These are phyloP conservation scores for Fusarium aywerte DNA, from an alignment of 2,329 filamentous ascomycete genomes.

Conservation along the genomic window DNA sequence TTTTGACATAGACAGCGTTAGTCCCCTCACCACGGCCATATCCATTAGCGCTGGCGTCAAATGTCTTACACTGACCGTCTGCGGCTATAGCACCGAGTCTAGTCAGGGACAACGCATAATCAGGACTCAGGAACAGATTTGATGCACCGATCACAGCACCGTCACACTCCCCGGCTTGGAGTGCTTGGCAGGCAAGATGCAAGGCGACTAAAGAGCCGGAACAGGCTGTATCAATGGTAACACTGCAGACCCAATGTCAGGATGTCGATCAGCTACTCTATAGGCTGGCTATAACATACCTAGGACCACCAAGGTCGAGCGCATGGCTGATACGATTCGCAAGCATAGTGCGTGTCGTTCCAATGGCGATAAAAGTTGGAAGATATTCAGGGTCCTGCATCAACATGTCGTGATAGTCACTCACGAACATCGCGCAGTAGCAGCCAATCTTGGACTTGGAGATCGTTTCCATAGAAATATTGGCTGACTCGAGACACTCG, in stretches of 20 bases:
- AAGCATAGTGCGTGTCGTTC: slow-evolving; percentile 44
- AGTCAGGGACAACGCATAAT: slow-evolving; percentile 43
- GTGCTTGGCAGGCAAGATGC: slow-evolving; percentile 53
- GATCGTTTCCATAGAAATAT: slow-evolving; percentile 39
- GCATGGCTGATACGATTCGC: slow-evolving; percentile 43
- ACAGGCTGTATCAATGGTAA: slow-evolving; percentile 60
- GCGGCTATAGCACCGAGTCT: slow-evolving; percentile 45
- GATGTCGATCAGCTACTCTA: neutral
- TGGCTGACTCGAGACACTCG: slow-evolving; percentile 42
- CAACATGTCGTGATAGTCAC: slow-evolving; percentile 42
- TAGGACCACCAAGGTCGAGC: slow-evolving; percentile 42
- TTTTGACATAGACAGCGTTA: slow-evolving; percentile 65
- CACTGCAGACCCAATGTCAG: slow-evolving; percentile 44
- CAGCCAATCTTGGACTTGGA: slow-evolving; percentile 43
- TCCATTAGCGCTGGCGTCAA: slow-evolving; percentile 59
- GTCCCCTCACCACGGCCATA: slow-evolving; percentile 70
- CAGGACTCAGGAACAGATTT: slow-evolving; percentile 45
- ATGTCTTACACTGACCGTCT: slow-evolving; percentile 56
- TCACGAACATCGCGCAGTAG: slow-evolving; percentile 43
- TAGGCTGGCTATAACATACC: slow-evolving; percentile 20
- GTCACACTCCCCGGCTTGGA: slow-evolving; percentile 48
- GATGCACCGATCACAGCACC: slow-evolving; percentile 50
- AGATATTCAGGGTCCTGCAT: slow-evolving; percentile 43
- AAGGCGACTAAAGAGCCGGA: slow-evolving; percentile 57
- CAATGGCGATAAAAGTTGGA: slow-evolving; percentile 43